Conservation (phyloP, 2,329 filamentous ascomycete genomes). For the Berkeleyomyces basicola region DNA sequence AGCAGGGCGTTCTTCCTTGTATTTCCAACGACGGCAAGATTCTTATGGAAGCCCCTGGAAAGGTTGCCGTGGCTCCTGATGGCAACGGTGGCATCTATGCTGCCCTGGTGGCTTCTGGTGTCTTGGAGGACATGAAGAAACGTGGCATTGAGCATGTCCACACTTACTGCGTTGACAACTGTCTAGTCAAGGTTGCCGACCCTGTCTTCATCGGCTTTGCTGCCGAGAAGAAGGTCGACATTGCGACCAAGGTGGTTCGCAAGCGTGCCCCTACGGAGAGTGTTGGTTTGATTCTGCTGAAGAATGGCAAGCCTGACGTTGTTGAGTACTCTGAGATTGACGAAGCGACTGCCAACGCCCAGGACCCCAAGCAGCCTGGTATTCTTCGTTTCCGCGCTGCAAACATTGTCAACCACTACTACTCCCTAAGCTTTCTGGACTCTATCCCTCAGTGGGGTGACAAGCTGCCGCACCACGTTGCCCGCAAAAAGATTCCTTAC, state of each 20-base stretch:
- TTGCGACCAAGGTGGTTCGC: slow-evolving; percentile 97
- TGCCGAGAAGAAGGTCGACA: slow-evolving; percentile 74
- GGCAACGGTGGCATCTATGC: slow-evolving; percentile 96
- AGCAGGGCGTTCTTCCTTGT: slow-evolving; percentile 92
- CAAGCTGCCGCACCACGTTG: slow-evolving; percentile 85
- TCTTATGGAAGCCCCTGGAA: slow-evolving; percentile 74
- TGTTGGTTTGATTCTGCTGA: slow-evolving; percentile 82
- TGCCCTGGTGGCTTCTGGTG: slow-evolving; percentile 63
- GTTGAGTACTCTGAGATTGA: slow-evolving; percentile 99
- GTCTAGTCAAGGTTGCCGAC: slow-evolving; percentile 96
- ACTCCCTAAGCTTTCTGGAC: slow-evolving; percentile 84
- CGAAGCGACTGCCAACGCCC: slow-evolving; percentile 69
- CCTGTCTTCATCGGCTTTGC: slow-evolving; percentile 91
- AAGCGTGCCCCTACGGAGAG: slow-evolving; percentile 95
- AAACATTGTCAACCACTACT: slow-evolving; percentile 99
- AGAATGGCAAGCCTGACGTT: slow-evolving; percentile 91
- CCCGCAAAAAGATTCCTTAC: slow-evolving; percentile 93
- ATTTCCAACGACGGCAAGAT: slow-evolving; percentile 98
- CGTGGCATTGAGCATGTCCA: slow-evolving; percentile 90
- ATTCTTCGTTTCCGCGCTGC: slow-evolving; percentile 92
- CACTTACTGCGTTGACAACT: slow-evolving; percentile 97
- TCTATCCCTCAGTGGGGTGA: slow-evolving; percentile 74
- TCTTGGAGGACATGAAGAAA: slow-evolving; percentile 73
- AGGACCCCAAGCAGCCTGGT: slow-evolving; percentile 61
- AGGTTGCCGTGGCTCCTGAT: slow-evolving; percentile 87